Conservation (phyloP, 176 grass and related monocot genomes). For the sorghum (Sorghum bicolor) region Sorghum_bicolor_NCBIv3 NC_012879.2:54512501-54513000, state of each 20-base stretch:
- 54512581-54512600: neutral
- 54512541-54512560: neutral
- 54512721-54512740: neutral
- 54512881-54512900: no score
- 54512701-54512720: neutral
- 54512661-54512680: neutral
- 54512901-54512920: no score
- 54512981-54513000: no score
- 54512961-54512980: no score
- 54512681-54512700: neutral
- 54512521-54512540: neutral
- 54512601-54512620: neutral
- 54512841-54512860: neutral
- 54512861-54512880: no score
- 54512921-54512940: no score
- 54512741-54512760: neutral
- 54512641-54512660: neutral
- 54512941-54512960: no score
- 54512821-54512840: slow-evolving; percentile 47
- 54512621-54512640: neutral
- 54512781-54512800: slow-evolving; percentile 16
- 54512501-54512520: neutral
- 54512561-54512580: neutral
- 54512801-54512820: slow-evolving; percentile 45
- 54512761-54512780: neutral